These are phyloP conservation scores for Arachis hypogaea DNA, from an alignment of 306 rosid genomes.

Conservation along the genomic window DNA sequence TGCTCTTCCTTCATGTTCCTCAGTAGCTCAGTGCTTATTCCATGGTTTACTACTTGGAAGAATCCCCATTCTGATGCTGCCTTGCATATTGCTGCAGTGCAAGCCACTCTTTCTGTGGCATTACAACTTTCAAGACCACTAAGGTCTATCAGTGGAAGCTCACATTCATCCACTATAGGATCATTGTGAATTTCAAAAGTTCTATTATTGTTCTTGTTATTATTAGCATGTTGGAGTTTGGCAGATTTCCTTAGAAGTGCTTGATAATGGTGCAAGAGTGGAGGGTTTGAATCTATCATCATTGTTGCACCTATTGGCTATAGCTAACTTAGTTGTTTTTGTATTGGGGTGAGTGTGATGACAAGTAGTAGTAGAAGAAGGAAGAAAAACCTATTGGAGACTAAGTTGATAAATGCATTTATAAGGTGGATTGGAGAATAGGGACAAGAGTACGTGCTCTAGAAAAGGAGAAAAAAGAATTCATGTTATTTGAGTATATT, in stretches of 20 bases:
- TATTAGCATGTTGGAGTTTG: conserved; percentile 28
- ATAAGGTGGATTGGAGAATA: conserved; percentile 45
- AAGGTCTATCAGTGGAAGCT: conserved; percentile 82
- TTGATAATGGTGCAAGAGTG: conserved; percentile 63
- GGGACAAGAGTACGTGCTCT: conserved; percentile 10
- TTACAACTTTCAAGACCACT: conserved; percentile 54
- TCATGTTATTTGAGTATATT: too few species aligned
- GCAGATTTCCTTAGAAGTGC: conserved; percentile 49
- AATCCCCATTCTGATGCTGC: conserved; percentile 91
- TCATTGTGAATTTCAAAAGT: conserved; percentile 23
- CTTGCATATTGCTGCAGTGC: conserved; percentile 58
- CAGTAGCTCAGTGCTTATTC: conserved; percentile 60
- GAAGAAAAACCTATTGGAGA: conserved; percentile 18
- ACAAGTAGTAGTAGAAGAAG: conserved; percentile 24
- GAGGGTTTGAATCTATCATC: conserved; percentile 69
- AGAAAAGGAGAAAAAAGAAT: neutral
- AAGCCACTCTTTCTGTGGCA: conserved; percentile 50
- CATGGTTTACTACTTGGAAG: conserved; percentile 88
- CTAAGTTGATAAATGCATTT: conserved; percentile 42
- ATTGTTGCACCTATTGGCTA: conserved; percentile 36
- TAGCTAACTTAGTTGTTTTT: neutral
- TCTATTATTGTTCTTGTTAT: neutral
- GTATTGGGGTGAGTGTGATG: conserved; percentile 3
- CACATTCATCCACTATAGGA: conserved; percentile 58
- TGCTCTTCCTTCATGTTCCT: conserved; percentile 70